Evolutionary conservation across 768 basidiomycete species (phyloP), one percentile per base, ranked within the genome.

Genomic region (Amanita rubescens): DNA sequence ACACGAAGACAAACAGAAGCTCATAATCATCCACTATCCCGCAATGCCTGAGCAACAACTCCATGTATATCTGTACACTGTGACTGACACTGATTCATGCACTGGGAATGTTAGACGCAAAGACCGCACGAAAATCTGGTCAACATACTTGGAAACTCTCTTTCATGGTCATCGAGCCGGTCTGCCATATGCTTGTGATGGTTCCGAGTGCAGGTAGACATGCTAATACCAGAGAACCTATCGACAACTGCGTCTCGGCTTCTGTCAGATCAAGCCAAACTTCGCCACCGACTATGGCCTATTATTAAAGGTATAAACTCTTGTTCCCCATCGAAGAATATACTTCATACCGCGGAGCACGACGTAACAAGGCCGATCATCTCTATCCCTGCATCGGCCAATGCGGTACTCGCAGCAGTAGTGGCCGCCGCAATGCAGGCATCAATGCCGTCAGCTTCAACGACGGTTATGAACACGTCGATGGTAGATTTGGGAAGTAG

Each of bases 361-460:
- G 94, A 87, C 14, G 84, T 75, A 4, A 94, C 94, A 12, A 99
- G 74, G 2, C 93, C 96, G 37, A 85, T 67, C 78, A 98, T 83
- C 59, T 95, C 90, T 44, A 98, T 85, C 2, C 94, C 93, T 12
- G 95, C 94, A 64, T 95, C 85, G 8, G 92, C 93, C 3, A 98
- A 75, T 7, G 96, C 94, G 1, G 90, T 82, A 60, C 88, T 91
- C 1, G 92, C 90, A 15, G 94, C 95, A 5, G 92, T 80, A 9
- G 87, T 75, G 5, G 90, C 94, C 1, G 92, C 81, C 5, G 91
- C 81, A n/a, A 95, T 77, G 58, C 90, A 90, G 24, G 87, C 82
- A 64, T 94, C 87, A n/a, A 89, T 75, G 15, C 91, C 89, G 65
- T 96, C 94, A n/a, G 85, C 83, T 67, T 97, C 94, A 42, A 97